Evolutionary conservation across 2,329 filamentous ascomycete species (phyloP).

Genomic region (Pseudogymnoascus sp.): DNA sequence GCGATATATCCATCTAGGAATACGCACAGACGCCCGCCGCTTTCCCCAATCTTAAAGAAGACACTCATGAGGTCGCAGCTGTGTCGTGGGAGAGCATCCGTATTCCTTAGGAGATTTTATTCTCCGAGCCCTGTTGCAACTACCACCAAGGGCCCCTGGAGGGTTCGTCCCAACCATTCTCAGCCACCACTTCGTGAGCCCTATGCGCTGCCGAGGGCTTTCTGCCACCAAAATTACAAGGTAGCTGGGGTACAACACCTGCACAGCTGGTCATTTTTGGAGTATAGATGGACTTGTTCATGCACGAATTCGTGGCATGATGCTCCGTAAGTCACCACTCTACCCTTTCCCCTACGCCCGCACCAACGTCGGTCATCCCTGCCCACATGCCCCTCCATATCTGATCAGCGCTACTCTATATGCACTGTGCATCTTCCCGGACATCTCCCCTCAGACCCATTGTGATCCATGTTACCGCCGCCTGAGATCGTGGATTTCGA

Average conservation of each 20-base stretch:
- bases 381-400: conserved; percentile 23
- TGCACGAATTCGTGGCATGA: conserved; percentile 31
- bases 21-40: background rate
- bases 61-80: conserved; percentile 5
- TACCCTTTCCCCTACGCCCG: conserved; percentile 21
- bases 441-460: conserved; percentile 20
- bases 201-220: background rate
- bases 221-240: background rate
- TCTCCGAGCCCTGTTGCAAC: conserved; percentile 1
- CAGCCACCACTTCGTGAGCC: background rate
- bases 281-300: conserved; percentile 26
- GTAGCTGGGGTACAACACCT: background rate
- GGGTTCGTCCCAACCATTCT: conserved; percentile 4
- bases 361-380: conserved; percentile 22
- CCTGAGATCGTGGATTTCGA: conserved; percentile 5
- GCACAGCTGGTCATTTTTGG: background rate
- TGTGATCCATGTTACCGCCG: conserved; percentile 24
- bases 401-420: conserved; percentile 22
- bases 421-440: conserved; percentile 31
- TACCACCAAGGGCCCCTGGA: background rate
- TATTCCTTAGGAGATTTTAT: conserved; percentile 5
- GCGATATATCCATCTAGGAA: conserved; percentile 2
- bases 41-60: conserved; percentile 1
- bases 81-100: conserved; percentile 10
- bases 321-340: conserved; percentile 16